These are phyloP conservation scores for peach (Prunus persica) DNA, from an alignment of 306 rosid species.

Conservation along the genomic window Prunus_persica_NCBIv2 NC_034015.1:12475001-12475500, in stretches of 20 bases:
- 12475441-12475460: too few relatives aligned
- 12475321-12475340: neutral
- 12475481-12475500: too few relatives aligned
- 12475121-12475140: neutral
- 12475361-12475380: too few relatives aligned
- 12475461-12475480: too few relatives aligned
- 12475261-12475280: neutral
- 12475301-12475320: neutral
- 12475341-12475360: too few relatives aligned
- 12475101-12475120: neutral
- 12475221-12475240: neutral
- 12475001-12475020: too few relatives aligned
- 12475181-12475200: neutral
- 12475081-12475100: neutral
- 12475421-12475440: too few relatives aligned
- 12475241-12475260: neutral
- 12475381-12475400: too few relatives aligned
- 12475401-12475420: too few relatives aligned
- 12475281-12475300: neutral
- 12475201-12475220: neutral
- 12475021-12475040: too few relatives aligned
- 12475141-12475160: neutral
- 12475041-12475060: neutral
- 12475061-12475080: neutral
- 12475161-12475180: neutral